Percentiles rank a stretch among this genome's conserved stretches.
phyloP scores from a whole-genome alignment of 106 monocot species.

The Allium fistulosum region DNA sequence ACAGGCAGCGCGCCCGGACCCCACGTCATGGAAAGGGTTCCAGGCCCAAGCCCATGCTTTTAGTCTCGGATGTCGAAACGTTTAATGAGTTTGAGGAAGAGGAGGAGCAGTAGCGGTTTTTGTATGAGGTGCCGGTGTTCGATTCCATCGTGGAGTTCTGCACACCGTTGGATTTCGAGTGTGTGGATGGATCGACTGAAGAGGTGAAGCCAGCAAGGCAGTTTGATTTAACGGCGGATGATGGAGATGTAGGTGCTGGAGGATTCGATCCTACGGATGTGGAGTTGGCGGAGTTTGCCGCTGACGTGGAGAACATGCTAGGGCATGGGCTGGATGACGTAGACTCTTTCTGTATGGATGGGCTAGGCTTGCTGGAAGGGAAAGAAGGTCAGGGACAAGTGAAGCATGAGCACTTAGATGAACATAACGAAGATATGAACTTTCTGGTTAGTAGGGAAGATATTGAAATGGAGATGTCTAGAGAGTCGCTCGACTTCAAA shows the following conservation, averaged over 20 bases:
- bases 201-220: conserved; percentile 1
- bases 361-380: conserved; percentile 8
- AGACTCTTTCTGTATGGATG: conserved; percentile 40
- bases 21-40: conserved; percentile 28
- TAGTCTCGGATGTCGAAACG: conserved; percentile 60
- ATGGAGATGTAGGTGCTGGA: conserved; percentile 13
- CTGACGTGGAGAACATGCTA: conserved; percentile 76
- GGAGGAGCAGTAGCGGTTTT: conserved; percentile 45
- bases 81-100: conserved; percentile 23
- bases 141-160: conserved; percentile 58
- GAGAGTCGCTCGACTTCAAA: conserved; percentile 22
- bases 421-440: not conserved
- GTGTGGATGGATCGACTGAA: not conserved
- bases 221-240: not conserved
- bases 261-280: conserved; percentile 40
- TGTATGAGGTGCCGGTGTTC: conserved; percentile 67
- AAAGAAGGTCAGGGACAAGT: conserved; percentile 5
- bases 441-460: conserved; percentile 6
- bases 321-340: conserved; percentile 36
- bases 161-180: not conserved
- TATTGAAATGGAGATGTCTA: conserved; percentile 16
- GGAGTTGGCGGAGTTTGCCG: conserved; percentile 61
- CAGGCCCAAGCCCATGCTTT: conserved; percentile 8
- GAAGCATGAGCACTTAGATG: conserved; percentile 21
- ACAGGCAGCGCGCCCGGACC: conserved; percentile 71